These are phyloP conservation scores for Alternaria sp. DNA, from an alignment of 2,329 filamentous ascomycete genomes.

Conservation along the genomic window DNA sequence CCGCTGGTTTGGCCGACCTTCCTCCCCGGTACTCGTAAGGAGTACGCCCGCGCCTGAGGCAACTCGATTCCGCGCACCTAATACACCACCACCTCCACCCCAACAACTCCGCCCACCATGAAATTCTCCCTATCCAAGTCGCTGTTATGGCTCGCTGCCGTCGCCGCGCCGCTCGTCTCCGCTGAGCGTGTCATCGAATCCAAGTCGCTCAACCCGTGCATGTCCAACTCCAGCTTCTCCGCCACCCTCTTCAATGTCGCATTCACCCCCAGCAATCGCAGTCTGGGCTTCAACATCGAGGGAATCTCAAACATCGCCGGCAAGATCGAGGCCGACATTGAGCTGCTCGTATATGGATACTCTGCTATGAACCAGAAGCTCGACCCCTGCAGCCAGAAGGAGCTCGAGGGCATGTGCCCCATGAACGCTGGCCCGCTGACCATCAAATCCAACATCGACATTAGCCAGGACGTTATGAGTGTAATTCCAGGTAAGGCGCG, in stretches of 20 bases:
- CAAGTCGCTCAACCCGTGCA: conserved; percentile 84
- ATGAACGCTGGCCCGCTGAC: conserved; percentile 87
- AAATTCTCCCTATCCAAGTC: conserved; percentile 44
- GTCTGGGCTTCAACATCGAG: conserved; percentile 76
- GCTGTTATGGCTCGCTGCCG: conserved; percentile 47
- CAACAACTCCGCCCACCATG: conserved; percentile 38
- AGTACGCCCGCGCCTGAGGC: conserved; percentile 36
- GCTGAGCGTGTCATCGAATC: conserved; percentile 73
- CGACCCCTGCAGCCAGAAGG: conserved; percentile 75
- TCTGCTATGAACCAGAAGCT: conserved; percentile 71
- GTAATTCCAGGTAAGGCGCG: conserved; percentile 69
- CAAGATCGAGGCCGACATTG: conserved; percentile 78
- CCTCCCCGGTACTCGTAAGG: conserved; percentile 38
- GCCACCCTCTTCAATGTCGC: conserved; percentile 88
- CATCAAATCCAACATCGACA: conserved; percentile 72
- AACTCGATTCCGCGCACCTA: conserved; percentile 16
- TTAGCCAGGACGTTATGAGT: conserved; percentile 65
- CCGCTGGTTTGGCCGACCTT: conserved; percentile 48
- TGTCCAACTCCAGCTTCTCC: conserved; percentile 84
- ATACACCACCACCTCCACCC: conserved; percentile 7
- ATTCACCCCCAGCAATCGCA: conserved; percentile 78
- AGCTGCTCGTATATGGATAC: conserved; percentile 84
- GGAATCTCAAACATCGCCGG: conserved; percentile 85
- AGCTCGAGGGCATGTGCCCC: conserved; percentile 80
- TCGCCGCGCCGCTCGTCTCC: conserved; percentile 58